Evolutionary conservation across 352 stramenopile genomes (phyloP).

Genomic region (Globisporangium cederbergense): DNA sequence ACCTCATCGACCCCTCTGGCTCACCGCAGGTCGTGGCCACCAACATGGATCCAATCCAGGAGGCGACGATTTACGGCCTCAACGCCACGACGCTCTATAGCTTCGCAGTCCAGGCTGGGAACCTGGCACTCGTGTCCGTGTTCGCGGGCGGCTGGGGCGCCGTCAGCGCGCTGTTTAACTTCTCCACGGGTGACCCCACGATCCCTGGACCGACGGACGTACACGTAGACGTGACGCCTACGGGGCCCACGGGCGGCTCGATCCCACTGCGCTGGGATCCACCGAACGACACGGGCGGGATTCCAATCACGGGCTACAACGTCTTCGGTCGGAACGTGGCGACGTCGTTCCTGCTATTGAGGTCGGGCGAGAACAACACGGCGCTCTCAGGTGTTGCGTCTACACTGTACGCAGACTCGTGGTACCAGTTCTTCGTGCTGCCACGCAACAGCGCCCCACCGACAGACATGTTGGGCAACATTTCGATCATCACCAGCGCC

Average conservation of each 20-base stretch:
- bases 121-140: constrained; percentile 23
- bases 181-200: constrained; percentile 29
- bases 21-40: constrained; percentile 18
- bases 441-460: constrained; percentile 26
- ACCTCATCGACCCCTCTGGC: constrained; percentile 16
- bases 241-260: constrained; percentile 40
- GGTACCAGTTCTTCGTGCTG: constrained; percentile 56
- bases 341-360: constrained; percentile 28
- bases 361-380: constrained; percentile 10
- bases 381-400: constrained; percentile 20
- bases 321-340: constrained; percentile 30
- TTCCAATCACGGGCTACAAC: constrained; percentile 31
- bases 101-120: constrained; percentile 57
- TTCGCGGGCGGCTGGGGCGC: constrained; percentile 47
- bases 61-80: constrained; percentile 25
- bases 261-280: constrained; percentile 47
- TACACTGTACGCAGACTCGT: constrained; percentile 30
- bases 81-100: constrained; percentile 32
- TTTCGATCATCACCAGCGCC: constrained; percentile 35
- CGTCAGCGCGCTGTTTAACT: constrained; percentile 25
- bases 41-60: constrained; percentile 15
- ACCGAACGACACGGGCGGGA: constrained; percentile 43
- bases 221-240: constrained; percentile 8
- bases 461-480: constrained; percentile 22
- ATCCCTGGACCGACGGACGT: constrained; percentile 35